These are phyloP conservation scores for Groenewaldozyma auringiensis DNA, from an alignment of 1,139 yeast species.

Conservation along the genomic window DNA sequence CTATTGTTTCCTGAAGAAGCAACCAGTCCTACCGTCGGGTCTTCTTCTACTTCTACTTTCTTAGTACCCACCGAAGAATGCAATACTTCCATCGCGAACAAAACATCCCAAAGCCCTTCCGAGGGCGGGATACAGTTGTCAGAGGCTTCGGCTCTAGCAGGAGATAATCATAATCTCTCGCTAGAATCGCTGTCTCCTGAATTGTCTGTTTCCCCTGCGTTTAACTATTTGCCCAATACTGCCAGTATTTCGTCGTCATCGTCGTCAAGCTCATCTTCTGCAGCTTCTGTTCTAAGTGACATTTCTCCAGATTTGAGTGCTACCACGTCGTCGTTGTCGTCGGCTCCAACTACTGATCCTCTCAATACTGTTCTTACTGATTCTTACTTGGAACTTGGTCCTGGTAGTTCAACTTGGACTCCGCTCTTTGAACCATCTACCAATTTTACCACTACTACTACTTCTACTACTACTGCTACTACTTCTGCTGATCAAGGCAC, in stretches of 20 bases:
- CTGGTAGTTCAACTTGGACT: conserved; percentile 2
- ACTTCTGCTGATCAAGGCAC: neutral
- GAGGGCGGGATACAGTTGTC: too few species aligned
- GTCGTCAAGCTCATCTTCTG: neutral
- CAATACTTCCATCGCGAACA: too few species aligned
- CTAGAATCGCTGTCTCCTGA: neutral
- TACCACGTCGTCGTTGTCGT: too few species aligned
- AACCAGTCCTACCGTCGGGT: neutral
- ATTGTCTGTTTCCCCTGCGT: neutral
- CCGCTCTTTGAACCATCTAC: neutral
- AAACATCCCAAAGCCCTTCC: too few species aligned
- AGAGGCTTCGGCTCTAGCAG: neutral
- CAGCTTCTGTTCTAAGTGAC: neutral
- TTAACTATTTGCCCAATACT: too few species aligned
- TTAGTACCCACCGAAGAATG: neutral
- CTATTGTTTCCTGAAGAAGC: neutral
- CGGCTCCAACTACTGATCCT: neutral
- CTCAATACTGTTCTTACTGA: conserved; percentile 1
- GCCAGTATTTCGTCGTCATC: neutral
- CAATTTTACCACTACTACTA: conserved; percentile 1
- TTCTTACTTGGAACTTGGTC: neutral
- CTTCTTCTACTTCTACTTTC: neutral
- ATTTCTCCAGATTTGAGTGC: neutral
- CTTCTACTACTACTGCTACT: neutral
- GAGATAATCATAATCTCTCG: neutral